Base-by-base conservation (phyloP, 129 eudicot genomes). In the Tagetes patula region DNA sequence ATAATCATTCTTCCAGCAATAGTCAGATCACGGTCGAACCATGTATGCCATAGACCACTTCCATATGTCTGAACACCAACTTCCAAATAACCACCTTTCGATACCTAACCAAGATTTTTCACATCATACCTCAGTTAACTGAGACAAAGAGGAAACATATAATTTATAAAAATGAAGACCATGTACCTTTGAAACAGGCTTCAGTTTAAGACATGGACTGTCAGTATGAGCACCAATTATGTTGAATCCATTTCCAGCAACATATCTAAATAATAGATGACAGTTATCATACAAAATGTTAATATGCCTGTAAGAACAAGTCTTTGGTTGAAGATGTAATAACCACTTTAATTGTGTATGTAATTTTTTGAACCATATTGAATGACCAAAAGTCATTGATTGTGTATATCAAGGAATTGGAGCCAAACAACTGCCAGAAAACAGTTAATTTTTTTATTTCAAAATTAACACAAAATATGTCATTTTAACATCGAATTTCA, bases 31-130 rank as follows among this genome's bases (percentile, higher is more conserved):
- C 98, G 92, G 48, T 94, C 98, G 77, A 94, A 94, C 98, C 98
- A 94, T 27, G 98, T 94, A 58, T 94, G 97, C 98, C 98, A 94
- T 75, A 94, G 71, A 42, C 98, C 98, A 79, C 98, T 85, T 73
- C 98, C 97, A 83, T 94, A 94, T 13, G 93, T 75, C 77, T 94
- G 98, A 64, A 90, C 97, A 43, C 98, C 98, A 79, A 94, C 96
- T 85, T 94, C 87, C 74, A 92, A 77, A 75, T 73, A 92, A 36
- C 95, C 98, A 70, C 83, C 86, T 79, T 87, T 92, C 61, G 95
- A 52, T 69, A 85, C 90, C 98, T 92, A 75, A 73, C 30, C 0
- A 74, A 59, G 73, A 65, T 43, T 63, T 36, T 70, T 69, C 60
- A 58, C 46, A 45, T 11, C 60, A 71, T 39, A 14, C 41, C 41